Percentiles rank a stretch among this genome's conserved stretches.
Conservation (phyloP, 805 yeast genomes). For the Hanseniaspora meyeri region DNA sequence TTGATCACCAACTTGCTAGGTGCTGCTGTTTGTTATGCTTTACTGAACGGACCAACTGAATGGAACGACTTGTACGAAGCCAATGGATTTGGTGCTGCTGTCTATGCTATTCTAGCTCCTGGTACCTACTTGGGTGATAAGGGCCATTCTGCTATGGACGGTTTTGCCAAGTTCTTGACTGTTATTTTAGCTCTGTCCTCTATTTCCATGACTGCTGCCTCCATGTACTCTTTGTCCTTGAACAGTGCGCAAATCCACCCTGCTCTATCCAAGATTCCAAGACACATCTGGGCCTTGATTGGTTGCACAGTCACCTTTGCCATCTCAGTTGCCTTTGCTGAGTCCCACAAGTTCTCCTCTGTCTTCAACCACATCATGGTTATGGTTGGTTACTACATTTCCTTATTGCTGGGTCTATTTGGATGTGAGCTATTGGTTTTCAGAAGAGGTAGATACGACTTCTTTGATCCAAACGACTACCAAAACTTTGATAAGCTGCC, state of each 20-base stretch:
- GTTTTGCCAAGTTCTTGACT: constrained; percentile 81
- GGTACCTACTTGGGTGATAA: constrained; percentile 34
- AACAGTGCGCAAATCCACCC: constrained; percentile 77
- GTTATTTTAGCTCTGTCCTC: constrained; percentile 74
- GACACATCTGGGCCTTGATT: constrained; percentile 64
- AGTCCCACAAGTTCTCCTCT: constrained; percentile 54
- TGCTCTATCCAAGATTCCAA: constrained; percentile 58
- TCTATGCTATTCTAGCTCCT: constrained; percentile 61
- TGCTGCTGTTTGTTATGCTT: constrained; percentile 74
- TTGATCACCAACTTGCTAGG: constrained; percentile 65
- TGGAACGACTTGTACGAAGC: constrained; percentile 41
- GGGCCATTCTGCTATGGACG: constrained; percentile 59
- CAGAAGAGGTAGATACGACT: constrained; percentile 43
- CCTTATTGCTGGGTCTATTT: constrained; percentile 63
- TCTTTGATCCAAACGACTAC: constrained; percentile 53
- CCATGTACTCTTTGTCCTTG: constrained; percentile 78
- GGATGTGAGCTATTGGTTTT: constrained; percentile 71
- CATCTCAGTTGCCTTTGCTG: constrained; percentile 81
- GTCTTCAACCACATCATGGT: constrained; percentile 80
- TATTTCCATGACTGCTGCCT: constrained; percentile 81
- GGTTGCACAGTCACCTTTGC: constrained; percentile 71
- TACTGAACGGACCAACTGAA: constrained; percentile 29
- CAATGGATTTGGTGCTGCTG: constrained; percentile 66
- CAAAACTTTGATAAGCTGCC: constrained; percentile 49
- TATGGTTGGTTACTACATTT: constrained; percentile 80